Evolutionary conservation across 768 basidiomycete genomes (phyloP), one percentile per base, ranked within the genome.

Genomic region (Lactarius hatsudake): DNA sequence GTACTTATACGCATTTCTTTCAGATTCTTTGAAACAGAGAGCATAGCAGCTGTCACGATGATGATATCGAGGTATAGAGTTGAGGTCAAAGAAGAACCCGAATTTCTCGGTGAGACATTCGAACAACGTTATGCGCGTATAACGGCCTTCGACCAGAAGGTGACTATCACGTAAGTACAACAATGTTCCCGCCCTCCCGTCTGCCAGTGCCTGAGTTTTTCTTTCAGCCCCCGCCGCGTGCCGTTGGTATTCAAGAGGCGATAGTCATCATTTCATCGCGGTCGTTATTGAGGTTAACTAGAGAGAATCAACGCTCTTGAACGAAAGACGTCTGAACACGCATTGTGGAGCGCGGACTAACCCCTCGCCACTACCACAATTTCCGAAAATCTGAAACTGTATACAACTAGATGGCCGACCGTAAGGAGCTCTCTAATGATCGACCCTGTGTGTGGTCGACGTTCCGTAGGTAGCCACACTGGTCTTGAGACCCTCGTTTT

Each of bases 1-100:
- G 28, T 30, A 9, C 43, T 69, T n/a, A 69, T 17, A 13, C 45
- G 10, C 1, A 34, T 2, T 5, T n/a, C 2, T 57, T 18, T 8
- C 59, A 83, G 81, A 68, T 84, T 84, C 71, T 79, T 78, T 32
- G 83, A 86, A 72, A 81, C 81, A 0, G 81, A 84, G 69, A 80
- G 76, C 40, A 75, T 83, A 55, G 83, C 80, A 0, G 76, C 79
- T 51, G 71, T 86, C 40, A 81, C 81, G 5, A 77, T 82, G 75
- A 70, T 86, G 28, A 72, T 85, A 5, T 78, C 76, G 5, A 75
- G 70, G 40, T 86, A 83, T 71, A 81, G 77, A 64, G 78, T 85
- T 57, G 77, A 79, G 48, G 68, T 85, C 42, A 83, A 83, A 65
- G 82, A 84, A 48, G 83, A 86, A 43, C 79, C 68, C 76, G 75